Evolutionary conservation across 176 grass and related monocot genomes (phyloP), one percentile per base, ranked within the genome.

Genomic region (Calamus simplicifolius): DNA sequence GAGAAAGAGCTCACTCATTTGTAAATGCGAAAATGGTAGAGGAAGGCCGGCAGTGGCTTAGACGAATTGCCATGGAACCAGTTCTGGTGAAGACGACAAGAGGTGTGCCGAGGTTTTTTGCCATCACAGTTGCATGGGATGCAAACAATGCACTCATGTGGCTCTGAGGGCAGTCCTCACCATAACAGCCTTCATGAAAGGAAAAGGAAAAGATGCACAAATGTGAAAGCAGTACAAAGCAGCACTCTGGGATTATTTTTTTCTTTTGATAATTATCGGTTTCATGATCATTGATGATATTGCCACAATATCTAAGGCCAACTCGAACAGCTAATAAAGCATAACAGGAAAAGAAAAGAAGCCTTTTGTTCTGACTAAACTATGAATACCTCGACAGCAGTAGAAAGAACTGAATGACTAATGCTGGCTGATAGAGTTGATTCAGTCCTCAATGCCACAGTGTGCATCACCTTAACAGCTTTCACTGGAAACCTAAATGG

Each of bases 61-160:
- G 69, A 57, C 91, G 87, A 30, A 85, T 76, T 52, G 84, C 87
- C 93, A 98, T 98, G 69, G 84, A 98, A 29, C 93, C 87, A 6
- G 85, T 90, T 62, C 77, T 84, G 75, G 93, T 98, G 82, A 98
- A 98, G 69, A 98, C 93, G 60, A 98, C 85, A 27, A 92, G 85
- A 19, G 84, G 75, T 16, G 81, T 92, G 6, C 70, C 6, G 4
- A 98, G 87, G 52, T 84, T 90, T 62, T 98, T 88, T 0, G 87
- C 81, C 87, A 98, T 88, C 70, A 69, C 85, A 3, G 93, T 92
- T 79, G 93, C 73, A 88, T 98, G 93, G 26, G 80, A 92, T 51
- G 84, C 87, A 25, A 98, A 98, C 93, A 98, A 83, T 75, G 71
- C 81, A 75, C 93, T 98, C 27, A 98, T 54, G 35, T 83, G 73